Evolutionary conservation across 1,284 basidiomycete species (phyloP).

Genomic region (Macrocybe sp.): DNA sequence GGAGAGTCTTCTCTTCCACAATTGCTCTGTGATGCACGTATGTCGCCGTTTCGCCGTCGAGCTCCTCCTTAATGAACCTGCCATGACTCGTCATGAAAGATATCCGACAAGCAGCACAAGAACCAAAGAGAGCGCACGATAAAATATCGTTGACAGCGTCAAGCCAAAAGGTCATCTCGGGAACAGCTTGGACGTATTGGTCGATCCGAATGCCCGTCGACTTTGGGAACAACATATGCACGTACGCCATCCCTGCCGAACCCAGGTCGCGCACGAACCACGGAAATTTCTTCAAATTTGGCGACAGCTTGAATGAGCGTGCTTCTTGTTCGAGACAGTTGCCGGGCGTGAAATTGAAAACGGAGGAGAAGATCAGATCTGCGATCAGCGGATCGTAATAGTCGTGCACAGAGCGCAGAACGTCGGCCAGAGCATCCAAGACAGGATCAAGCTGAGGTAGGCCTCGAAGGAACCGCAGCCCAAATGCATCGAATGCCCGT

Average conservation of each 20-base stretch:
- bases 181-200: slow-evolving; percentile 9
- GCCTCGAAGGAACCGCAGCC: slow-evolving; percentile 10
- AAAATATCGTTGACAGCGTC: slow-evolving; percentile 10
- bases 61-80: no score
- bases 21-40: no score
- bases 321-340: slow-evolving; percentile 11
- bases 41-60: no score
- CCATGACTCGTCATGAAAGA: no score
- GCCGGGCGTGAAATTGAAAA: slow-evolving; percentile 10
- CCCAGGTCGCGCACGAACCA: slow-evolving; percentile 13
- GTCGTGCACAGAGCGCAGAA: slow-evolving; percentile 8
- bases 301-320: not conserved
- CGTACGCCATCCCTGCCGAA: slow-evolving; percentile 8
- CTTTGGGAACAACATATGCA: slow-evolving; percentile 11
- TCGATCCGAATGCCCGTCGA: slow-evolving; percentile 6
- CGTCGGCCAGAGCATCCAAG: slow-evolving; percentile 7
- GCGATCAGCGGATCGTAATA: slow-evolving; percentile 10
- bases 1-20: no score
- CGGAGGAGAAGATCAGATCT: slow-evolving; percentile 11
- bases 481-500: slow-evolving; percentile 6
- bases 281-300: slow-evolving; percentile 8
- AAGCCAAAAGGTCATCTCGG: slow-evolving; percentile 15
- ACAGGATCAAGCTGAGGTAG: slow-evolving; percentile 13
- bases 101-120: no score
- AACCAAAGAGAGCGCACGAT: slow-evolving; percentile 3